Conservation (phyloP, 2,329 filamentous ascomycete genomes). For the Aspergillus bombycis region DNA sequence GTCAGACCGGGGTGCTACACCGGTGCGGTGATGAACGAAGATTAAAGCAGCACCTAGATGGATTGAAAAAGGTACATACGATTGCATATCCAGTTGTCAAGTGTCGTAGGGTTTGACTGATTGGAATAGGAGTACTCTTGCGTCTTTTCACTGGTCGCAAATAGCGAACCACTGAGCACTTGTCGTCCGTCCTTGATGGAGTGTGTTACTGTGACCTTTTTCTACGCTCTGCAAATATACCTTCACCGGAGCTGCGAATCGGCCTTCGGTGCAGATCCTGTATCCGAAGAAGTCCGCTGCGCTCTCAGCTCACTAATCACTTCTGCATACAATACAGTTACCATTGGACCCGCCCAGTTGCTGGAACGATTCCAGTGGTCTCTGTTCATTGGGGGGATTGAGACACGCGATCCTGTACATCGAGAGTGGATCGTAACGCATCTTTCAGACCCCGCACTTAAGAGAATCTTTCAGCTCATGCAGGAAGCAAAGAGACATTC, state of each 20-base stretch:
- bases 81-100: neutral
- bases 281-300: neutral
- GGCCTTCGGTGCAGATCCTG: conserved; percentile 7
- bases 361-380: conserved; percentile 20
- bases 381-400: conserved; percentile 12
- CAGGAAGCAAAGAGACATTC: neutral
- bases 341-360: conserved; percentile 8
- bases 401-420: conserved; percentile 15
- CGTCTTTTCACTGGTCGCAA: neutral
- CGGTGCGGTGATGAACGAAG: neutral
- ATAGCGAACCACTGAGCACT: neutral
- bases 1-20: neutral
- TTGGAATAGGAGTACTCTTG: neutral
- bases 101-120: neutral
- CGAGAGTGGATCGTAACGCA: conserved; percentile 11
- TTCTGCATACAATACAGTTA: conserved; percentile 11
- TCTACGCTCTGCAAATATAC: conserved; percentile 13
- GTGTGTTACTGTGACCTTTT: conserved; percentile 15
- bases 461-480: neutral
- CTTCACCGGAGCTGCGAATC: conserved; percentile 10
- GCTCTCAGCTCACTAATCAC: conserved; percentile 7
- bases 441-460: conserved; percentile 14
- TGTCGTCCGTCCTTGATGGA: conserved; percentile 7
- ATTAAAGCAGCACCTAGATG: conserved; percentile 5
- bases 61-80: conserved; percentile 6